A percentile compares a stretch with the other conserved stretches of the same genome.
Conservation (phyloP, 305 asterid species). For the Solanum hybrid region DNA sequence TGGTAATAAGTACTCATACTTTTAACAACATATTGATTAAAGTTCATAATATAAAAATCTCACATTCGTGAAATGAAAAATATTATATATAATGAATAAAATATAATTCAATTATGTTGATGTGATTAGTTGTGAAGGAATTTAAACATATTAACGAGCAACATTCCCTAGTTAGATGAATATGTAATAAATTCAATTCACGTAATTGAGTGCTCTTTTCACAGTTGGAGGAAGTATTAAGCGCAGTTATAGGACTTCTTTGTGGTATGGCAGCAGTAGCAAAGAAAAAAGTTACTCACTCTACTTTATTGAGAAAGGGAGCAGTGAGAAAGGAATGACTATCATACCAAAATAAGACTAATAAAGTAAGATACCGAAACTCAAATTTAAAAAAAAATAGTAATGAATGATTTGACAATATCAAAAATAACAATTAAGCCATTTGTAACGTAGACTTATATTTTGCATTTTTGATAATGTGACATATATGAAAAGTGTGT, state of each 20-base stretch:
- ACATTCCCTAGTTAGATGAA: neutral
- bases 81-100: rapidly evolving
- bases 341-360: too few species aligned
- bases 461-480: neutral
- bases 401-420: neutral
- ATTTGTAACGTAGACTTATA: neutral
- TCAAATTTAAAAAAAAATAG: neutral
- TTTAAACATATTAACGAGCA: neutral
- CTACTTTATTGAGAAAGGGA: neutral
- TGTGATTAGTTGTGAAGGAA: neutral
- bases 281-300: neutral
- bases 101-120: neutral
- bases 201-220: neutral
- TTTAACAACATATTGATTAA: neutral
- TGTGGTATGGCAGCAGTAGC: neutral
- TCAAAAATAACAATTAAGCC: neutral
- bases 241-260: neutral
- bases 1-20: neutral
- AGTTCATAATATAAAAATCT: neutral
- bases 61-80: neutral
- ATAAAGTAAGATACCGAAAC: too few species aligned
- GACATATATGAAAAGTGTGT: neutral
- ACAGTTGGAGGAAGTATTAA: neutral
- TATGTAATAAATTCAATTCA: neutral
- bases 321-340: neutral